Base-by-base conservation (phyloP, 495 filamentous ascomycete genomes). In the Cenococcum geophilum region DNA sequence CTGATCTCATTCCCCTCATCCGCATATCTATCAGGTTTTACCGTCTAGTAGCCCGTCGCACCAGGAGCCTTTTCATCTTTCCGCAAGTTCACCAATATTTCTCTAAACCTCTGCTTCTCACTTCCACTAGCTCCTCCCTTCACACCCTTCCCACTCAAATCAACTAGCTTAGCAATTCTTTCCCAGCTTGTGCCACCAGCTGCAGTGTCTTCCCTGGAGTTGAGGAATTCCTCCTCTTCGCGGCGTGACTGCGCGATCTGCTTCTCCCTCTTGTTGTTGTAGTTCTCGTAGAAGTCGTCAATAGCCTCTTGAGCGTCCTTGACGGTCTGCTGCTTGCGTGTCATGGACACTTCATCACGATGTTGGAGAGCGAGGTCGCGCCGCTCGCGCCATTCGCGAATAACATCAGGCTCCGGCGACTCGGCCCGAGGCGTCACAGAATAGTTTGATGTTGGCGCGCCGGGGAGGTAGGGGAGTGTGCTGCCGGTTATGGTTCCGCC, bases 261-360 rank as follows among this genome's bases (percentile, higher is more conserved):
- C 81, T 97, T 97, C 67, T 97, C 93, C 68, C 91, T 89, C 78
- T 96, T 96, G 71, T 86, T 86, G 77, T 96, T 96, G 82, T 99
- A 99, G 73, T 95, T 96, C 73, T 96, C 91, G 78, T 99, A 99
- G 79, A 99, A 99, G 69, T 96, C 95, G 69, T 99, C 93, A 60
- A 97, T 92, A 72, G 91, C 88, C 67, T 88, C 79, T 61, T 86
- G 90, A 40, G 95, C 95, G 64, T 89, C 89, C 73, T 86, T 83
- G 69, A 95, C 76, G 8, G 90, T 96, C 72, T 91, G 83, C 27
- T 77, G 80, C 70, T 95, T 95, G 74, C 89, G 88, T 51, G 82
- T 76, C 32, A 83, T 81, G 42, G 89, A 89, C 67, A 88, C 78
- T 72, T 91, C 84, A 49, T 86, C 86, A 62, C 90, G 89, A 70